Evolutionary conservation across 257 asterid species (phyloP).

Genomic region (Solanum rostratum): DNA sequence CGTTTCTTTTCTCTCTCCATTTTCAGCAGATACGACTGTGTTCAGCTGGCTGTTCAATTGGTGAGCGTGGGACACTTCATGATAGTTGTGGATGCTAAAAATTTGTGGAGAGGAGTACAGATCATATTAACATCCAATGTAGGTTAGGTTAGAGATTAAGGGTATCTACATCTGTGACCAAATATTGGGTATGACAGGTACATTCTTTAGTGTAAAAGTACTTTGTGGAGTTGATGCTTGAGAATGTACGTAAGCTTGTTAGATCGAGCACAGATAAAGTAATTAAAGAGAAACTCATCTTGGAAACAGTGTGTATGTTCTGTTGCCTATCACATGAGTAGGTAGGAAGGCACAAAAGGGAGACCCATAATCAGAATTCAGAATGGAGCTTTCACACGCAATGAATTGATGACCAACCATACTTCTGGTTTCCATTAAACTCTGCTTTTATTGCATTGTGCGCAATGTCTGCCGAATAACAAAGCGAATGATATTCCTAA

Average conservation of each 20-base stretch:
- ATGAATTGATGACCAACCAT: background rate
- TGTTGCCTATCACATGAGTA: background rate
- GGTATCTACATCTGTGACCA: background rate
- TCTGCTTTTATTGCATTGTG: background rate
- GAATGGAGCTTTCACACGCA: background rate
- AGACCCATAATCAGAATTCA: background rate
- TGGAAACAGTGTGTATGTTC: background rate
- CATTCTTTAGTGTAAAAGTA: background rate
- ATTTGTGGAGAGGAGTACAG: background rate
- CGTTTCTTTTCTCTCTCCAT: background rate
- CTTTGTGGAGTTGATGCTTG: background rate
- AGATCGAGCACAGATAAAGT: background rate
- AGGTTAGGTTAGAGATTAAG: background rate
- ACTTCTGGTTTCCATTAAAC: background rate
- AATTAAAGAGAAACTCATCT: background rate
- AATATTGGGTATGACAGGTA: background rate
- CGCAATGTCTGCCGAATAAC: background rate
- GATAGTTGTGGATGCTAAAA: background rate
- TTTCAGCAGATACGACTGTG: background rate
- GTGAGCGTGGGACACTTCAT: background rate
- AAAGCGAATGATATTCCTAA: background rate
- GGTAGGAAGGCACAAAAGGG: background rate
- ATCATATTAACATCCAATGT: background rate
- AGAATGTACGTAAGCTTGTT: background rate
- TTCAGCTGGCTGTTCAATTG: background rate